Evolutionary conservation across 176 grass and related monocot genomes (phyloP).

Genomic region (Tuctoria greenei): DNA sequence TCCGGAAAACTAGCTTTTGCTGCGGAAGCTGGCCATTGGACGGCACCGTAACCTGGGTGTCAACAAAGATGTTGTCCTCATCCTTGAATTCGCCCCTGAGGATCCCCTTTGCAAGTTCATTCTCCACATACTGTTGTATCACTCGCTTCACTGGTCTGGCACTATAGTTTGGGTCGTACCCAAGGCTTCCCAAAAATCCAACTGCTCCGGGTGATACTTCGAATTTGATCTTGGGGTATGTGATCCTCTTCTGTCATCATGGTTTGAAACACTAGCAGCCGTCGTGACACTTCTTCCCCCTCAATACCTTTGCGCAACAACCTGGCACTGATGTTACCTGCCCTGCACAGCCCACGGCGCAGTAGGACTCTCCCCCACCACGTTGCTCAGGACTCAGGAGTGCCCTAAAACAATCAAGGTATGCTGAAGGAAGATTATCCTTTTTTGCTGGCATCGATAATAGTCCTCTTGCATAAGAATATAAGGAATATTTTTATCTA

Average conservation of each 20-base stretch:
- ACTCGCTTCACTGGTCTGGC: conserved; percentile 91
- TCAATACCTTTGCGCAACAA: no score
- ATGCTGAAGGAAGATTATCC: no score
- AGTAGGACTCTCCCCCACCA: no score
- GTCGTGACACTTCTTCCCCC: no score
- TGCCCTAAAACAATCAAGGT: no score
- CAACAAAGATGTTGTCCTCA: conserved; percentile 69
- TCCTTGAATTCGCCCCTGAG: conserved; percentile 86
- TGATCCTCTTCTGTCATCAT: conserved; percentile 80
- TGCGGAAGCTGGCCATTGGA: conserved; percentile 79
- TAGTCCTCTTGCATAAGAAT: no score
- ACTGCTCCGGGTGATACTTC: conserved; percentile 65
- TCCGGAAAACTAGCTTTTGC: conserved; percentile 77
- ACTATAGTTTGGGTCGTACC: conserved; percentile 92
- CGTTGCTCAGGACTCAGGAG: no score
- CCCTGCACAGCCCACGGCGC: no score
- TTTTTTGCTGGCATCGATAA: no score
- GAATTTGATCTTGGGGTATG: conserved; percentile 83
- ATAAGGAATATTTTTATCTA: no score
- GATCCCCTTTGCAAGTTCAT: conserved; percentile 89
- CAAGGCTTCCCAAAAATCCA: conserved; percentile 75
- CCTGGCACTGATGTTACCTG: no score
- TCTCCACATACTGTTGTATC: conserved; percentile 92
- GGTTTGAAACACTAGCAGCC: no score
- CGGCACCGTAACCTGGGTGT: conserved; percentile 69